These are phyloP conservation scores for Begonia masoniana DNA, from an alignment of 306 rosid species.

Conservation along the genomic window DNA sequence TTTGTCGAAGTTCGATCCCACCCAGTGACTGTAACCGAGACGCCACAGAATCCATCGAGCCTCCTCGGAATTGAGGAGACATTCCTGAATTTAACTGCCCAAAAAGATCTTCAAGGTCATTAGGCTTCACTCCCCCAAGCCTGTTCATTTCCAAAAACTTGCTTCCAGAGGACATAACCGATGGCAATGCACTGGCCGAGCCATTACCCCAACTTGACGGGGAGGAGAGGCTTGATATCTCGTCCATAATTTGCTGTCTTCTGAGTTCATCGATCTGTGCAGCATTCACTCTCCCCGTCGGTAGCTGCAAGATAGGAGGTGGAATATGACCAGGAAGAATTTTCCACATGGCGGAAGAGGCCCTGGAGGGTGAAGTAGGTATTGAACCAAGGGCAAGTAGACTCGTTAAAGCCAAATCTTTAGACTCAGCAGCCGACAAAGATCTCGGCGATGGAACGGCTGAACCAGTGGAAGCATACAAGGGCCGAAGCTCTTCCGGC, in stretches of 20 bases:
- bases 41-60: conserved; percentile 35
- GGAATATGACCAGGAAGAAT: conserved; percentile 22
- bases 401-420: too few relatives aligned
- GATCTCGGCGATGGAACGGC: too few relatives aligned
- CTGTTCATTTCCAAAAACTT: conserved; percentile 32
- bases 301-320: conserved; percentile 49
- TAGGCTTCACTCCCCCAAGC: conserved; percentile 36
- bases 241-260: conserved; percentile 7
- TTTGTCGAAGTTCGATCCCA: conserved; percentile 37
- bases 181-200: conserved; percentile 22
- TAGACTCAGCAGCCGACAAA: conserved; percentile 10
- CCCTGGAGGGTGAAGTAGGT: conserved; percentile 39
- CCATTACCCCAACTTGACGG: conserved; percentile 49
- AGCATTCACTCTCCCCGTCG: conserved; percentile 50
- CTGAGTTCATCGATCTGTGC: conserved; percentile 32
- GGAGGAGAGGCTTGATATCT: conserved; percentile 27
- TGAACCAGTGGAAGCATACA: conserved; percentile 78
- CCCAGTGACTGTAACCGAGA: conserved; percentile 30
- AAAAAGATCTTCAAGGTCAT: conserved; percentile 48
- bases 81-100: conserved; percentile 38
- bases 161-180: conserved; percentile 22
- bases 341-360: conserved; percentile 55
- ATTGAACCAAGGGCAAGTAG: conserved; percentile 41
- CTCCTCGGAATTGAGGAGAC: conserved; percentile 44
- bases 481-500: conserved; percentile 72